These are phyloP conservation scores for Chrysanthemum makinoi DNA, from an alignment of 129 eudicot genomes.

Conservation along the genomic window DNA sequence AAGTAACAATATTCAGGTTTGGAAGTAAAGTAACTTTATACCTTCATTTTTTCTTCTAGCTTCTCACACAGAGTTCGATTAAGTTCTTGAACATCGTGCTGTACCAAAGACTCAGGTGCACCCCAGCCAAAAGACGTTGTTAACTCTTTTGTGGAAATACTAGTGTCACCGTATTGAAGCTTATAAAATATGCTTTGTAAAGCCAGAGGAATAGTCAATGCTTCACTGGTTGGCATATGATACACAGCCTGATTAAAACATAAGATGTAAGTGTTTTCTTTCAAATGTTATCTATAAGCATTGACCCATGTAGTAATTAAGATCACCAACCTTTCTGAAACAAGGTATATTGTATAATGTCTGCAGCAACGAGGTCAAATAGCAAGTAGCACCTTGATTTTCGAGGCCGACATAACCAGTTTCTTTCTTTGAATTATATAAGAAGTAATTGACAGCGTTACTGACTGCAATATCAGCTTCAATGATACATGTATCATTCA, in stretches of 20 bases:
- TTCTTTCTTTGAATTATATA: conserved; percentile 87
- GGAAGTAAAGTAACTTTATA: conserved; percentile 27
- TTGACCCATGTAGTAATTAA: conserved; percentile 3
- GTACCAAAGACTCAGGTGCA: conserved; percentile 86
- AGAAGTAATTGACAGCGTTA: conserved; percentile 70
- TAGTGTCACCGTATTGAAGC: conserved; percentile 83
- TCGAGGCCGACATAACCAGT: conserved; percentile 94
- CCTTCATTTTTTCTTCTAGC: conserved; percentile 99
- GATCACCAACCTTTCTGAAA: conserved; percentile 80
- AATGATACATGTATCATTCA: conserved; percentile 73
- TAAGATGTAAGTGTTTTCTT: conserved; percentile 20
- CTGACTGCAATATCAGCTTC: conserved; percentile 95
- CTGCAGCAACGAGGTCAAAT: conserved; percentile 95
- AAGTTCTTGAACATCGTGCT: conserved; percentile 96
- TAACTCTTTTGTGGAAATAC: conserved; percentile 94
- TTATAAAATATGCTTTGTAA: conserved; percentile 91
- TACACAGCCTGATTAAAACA: conserved; percentile 69
- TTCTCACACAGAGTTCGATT: conserved; percentile 95
- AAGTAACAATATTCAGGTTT: conserved; percentile 16
- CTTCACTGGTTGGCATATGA: conserved; percentile 98
- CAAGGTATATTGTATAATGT: conserved; percentile 88
- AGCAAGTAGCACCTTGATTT: conserved; percentile 97
- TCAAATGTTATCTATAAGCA: not conserved
- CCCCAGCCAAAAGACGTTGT: conserved; percentile 99
- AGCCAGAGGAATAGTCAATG: conserved; percentile 94